These are phyloP conservation scores for Amphibolis antarctica DNA, from an alignment of 106 monocot species.

Conservation along the genomic window DNA sequence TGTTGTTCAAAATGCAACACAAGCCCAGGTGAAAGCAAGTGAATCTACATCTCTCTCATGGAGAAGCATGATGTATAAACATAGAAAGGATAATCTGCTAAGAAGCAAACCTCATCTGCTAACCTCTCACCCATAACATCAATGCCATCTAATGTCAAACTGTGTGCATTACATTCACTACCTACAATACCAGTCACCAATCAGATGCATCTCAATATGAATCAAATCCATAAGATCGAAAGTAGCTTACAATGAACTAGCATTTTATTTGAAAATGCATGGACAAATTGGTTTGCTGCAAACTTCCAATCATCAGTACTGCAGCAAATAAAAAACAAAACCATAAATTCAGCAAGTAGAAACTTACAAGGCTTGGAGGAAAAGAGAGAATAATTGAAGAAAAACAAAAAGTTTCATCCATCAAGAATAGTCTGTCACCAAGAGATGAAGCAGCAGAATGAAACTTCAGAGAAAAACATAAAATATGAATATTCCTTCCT, in stretches of 20 bases:
- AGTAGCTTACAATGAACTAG: slow-evolving; percentile 71
- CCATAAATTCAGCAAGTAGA: neutral
- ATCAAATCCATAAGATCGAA: neutral
- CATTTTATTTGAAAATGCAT: slow-evolving; percentile 51
- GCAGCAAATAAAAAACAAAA: slow-evolving; percentile 10
- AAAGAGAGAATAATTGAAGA: neutral
- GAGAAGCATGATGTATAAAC: neutral
- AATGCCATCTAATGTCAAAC: slow-evolving; percentile 84
- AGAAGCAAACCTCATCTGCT: slow-evolving; percentile 60
- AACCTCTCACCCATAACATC: slow-evolving; percentile 97
- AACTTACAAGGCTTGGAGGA: neutral
- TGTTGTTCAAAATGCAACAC: neutral
- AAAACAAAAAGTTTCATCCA: neutral
- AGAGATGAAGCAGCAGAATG: neutral
- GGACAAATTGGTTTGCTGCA: slow-evolving; percentile 51
- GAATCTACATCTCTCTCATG: neutral
- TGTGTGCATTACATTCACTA: slow-evolving; percentile 70
- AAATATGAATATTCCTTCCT: neutral
- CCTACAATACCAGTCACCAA: slow-evolving; percentile 31
- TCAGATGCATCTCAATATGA: neutral
- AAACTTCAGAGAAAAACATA: neutral
- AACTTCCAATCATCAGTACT: slow-evolving; percentile 70
- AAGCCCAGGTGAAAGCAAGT: neutral
- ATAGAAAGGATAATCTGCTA: neutral
- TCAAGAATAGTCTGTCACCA: neutral